Percentiles rank a stretch among this genome's conserved stretches.
Conservation (phyloP, 805 yeast genomes). For the Candida sanyiensis region DNA sequence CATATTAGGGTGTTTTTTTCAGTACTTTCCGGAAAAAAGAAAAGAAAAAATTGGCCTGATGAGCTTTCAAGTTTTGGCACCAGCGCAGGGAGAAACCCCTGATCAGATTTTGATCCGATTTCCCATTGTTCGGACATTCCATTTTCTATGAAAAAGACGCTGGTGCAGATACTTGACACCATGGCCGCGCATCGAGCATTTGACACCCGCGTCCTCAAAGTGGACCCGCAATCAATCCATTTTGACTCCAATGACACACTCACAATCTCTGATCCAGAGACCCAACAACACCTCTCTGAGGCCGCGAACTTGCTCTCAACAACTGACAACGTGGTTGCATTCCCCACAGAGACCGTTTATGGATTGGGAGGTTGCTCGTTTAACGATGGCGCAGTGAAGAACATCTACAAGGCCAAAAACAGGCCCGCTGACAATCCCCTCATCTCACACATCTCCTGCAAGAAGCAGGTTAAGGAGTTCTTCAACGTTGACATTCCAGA, state of each 20-base stretch:
- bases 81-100: no score
- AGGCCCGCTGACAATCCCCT: constrained; percentile 95
- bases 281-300: constrained; percentile 41
- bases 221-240: constrained; percentile 18
- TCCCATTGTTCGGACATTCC: no score
- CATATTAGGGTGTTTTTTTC: background rate
- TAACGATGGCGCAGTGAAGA: constrained; percentile 61
- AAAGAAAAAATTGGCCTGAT: no score
- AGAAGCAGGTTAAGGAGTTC: constrained; percentile 59
- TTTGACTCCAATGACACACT: constrained; percentile 29
- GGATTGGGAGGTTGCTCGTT: constrained; percentile 90
- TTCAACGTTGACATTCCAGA: constrained; percentile 57
- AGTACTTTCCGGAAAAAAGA: background rate
- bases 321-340: constrained; percentile 67
- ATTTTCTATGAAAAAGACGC: constrained; percentile 2
- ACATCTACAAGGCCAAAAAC: constrained; percentile 83
- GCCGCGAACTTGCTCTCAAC: constrained; percentile 55
- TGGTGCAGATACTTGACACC: background rate
- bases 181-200: constrained; percentile 7
- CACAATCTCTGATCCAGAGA: constrained; percentile 43
- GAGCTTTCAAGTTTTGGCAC: no score
- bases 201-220: constrained; percentile 18
- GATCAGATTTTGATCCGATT: no score
- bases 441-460: constrained; percentile 81
- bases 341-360: constrained; percentile 96